Evolutionary conservation across 179 eudicot genomes (phyloP), one percentile per base, ranked within the genome.

Genomic region (Spergularia azorica): DNA sequence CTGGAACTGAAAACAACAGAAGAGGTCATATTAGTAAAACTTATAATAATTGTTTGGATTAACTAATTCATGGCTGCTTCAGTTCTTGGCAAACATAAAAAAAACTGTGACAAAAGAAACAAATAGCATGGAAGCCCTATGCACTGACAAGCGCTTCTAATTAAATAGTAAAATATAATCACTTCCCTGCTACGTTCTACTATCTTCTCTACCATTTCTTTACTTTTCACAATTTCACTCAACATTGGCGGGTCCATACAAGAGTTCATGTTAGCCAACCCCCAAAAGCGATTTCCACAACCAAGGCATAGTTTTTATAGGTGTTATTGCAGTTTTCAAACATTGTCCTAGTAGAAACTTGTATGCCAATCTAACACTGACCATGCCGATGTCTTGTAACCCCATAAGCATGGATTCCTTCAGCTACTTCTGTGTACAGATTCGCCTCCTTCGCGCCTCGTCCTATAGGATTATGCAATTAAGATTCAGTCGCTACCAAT

Each of bases 361-460:
- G 59, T 16, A 48, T 51, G 48, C 3, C 11, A 51, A 78, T 52
- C 65, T 72, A 78, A 71, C 74, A 85, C 90, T 83, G 39, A 93
- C 98, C 98, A 85, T 95, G 98, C 15, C 97, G 98, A 86, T 95
- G 98, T 73, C 88, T 81, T 16, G 98, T 91, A 73, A 95, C 79
- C 56, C 98, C 98, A 83, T 95, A 95, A 50, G 97, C 88, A 88
- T 89, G 88, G 73, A 95, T 91, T 70, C 98, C 98, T 89, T 95
- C 97, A 50, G 97, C 92, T 79, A 93, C 84, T 88, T 95, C 97
- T 46, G 98, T 91, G 84, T 93, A 95, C 67, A 95, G 73, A 88
- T 91, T 93, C 72, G 98, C 93, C 81, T 95, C 98, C 84, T 93
- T 95, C 41, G 97, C 97, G 71, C 93, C 87, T 78, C 98, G 98